A percentile compares a stretch with the other conserved stretches of the same genome.
phyloP scores from a whole-genome alignment of 768 basidiomycete species.

The Lactarius psammicola region DNA sequence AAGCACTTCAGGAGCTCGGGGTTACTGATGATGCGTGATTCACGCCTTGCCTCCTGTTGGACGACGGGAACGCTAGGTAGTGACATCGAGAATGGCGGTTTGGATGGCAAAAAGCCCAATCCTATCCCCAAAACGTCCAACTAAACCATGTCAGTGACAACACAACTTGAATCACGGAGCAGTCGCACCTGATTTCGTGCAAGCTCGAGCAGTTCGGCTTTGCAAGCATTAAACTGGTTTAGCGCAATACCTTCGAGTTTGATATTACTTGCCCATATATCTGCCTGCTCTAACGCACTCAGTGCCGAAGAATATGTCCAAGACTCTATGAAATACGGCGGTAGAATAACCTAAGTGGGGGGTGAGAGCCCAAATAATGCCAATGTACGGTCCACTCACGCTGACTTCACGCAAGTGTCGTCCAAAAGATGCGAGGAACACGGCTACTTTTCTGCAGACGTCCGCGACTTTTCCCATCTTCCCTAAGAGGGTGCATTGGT shows the following conservation, averaged over 20 bases:
- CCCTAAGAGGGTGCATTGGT: conserved; percentile 77
- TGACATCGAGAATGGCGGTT: conserved; percentile 69
- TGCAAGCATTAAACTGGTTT: conserved; percentile 63
- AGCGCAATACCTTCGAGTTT: conserved; percentile 49
- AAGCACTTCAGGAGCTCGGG: conserved; percentile 60
- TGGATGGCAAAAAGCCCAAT: conserved; percentile 64
- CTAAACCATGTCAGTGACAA: conserved; percentile 40
- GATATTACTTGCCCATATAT: conserved; percentile 59
- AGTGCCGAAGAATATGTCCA: conserved; percentile 93
- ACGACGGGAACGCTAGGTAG: conserved; percentile 31
- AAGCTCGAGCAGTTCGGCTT: conserved; percentile 89
- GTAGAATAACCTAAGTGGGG: conserved; percentile 46
- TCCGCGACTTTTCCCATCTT: conserved; percentile 67
- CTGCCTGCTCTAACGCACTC: conserved; percentile 77
- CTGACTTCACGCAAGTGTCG: conserved; percentile 70
- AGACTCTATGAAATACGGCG: conserved; percentile 78
- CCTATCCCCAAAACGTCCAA: conserved; percentile 82
- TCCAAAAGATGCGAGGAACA: conserved; percentile 77
- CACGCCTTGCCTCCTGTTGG: conserved; percentile 28
- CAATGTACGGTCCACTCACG: conserved; percentile 42
- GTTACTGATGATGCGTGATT: conserved; percentile 50
- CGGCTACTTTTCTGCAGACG: conserved; percentile 63
- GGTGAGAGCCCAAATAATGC: conserved; percentile 9
- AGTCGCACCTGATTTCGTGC: conserved; percentile 68
- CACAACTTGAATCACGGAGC: background rate